These are phyloP conservation scores for Vinca major DNA, from an alignment of 305 asterid species.

Conservation along the genomic window DNA sequence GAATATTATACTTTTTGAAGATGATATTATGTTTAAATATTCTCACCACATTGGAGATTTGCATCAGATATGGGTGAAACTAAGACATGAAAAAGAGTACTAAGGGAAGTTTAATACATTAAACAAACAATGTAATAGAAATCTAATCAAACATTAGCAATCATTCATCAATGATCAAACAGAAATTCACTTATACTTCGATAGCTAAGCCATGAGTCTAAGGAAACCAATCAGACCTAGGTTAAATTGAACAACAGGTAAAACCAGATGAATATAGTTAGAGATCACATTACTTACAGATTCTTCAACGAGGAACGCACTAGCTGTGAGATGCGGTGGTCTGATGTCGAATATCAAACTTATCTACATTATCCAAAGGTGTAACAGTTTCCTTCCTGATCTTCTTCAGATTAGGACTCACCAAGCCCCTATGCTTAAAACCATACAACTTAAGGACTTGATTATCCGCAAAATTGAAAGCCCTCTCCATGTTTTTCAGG, in stretches of 20 bases:
- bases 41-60: slow-evolving; percentile 1
- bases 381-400: slow-evolving; percentile 63
- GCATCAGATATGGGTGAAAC: background rate
- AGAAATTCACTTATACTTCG: no score
- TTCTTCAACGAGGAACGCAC: slow-evolving; percentile 18
- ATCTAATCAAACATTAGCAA: background rate
- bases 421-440: slow-evolving; percentile 79
- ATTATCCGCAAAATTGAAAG: slow-evolving; percentile 90
- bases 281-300: slow-evolving; percentile 30
- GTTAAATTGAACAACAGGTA: background rate
- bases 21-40: background rate
- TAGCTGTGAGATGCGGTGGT: slow-evolving; percentile 41
- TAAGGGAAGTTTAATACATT: background rate
- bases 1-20: background rate
- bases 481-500: slow-evolving; percentile 86
- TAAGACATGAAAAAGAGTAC: background rate
- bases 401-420: slow-evolving; percentile 77
- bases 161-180: background rate
- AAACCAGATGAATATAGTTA: slow-evolving; percentile 15
- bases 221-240: background rate
- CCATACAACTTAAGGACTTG: slow-evolving; percentile 83
- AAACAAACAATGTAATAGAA: background rate
- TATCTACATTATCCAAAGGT: slow-evolving; percentile 67
- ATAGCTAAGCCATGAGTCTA: no score
- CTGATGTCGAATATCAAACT: slow-evolving; percentile 62